These are phyloP conservation scores for Pythium folliculosum DNA, from an alignment of 352 stramenopile genomes.

Conservation along the genomic window DNA sequence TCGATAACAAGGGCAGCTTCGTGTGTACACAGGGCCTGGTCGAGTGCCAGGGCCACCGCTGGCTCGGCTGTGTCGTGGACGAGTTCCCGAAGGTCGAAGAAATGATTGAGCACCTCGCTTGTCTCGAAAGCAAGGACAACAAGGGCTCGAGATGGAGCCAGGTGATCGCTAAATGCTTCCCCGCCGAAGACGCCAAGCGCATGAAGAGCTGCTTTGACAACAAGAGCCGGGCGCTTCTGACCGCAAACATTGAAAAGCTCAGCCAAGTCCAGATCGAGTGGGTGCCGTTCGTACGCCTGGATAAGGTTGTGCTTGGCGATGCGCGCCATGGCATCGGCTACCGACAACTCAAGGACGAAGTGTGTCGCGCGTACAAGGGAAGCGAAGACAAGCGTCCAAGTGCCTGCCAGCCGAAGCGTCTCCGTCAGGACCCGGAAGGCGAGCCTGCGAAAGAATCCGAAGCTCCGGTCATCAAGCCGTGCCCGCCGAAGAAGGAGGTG, in stretches of 20 bases:
- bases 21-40: constrained; percentile 66
- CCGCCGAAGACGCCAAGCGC: constrained; percentile 39
- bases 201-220: constrained; percentile 72
- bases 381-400: constrained; percentile 37
- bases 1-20: constrained; percentile 61
- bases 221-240: constrained; percentile 56
- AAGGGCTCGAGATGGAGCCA: constrained; percentile 68
- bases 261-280: constrained; percentile 55
- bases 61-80: constrained; percentile 74
- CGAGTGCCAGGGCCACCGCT: constrained; percentile 79
- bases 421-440: constrained; percentile 43
- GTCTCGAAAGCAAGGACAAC: constrained; percentile 78
- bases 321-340: constrained; percentile 63
- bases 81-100: constrained; percentile 66
- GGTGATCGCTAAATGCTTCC: constrained; percentile 69
- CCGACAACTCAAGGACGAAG: constrained; percentile 60
- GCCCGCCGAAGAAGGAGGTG: constrained; percentile 63
- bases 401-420: constrained; percentile 62
- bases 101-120: constrained; percentile 65
- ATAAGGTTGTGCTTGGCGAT: constrained; percentile 56
- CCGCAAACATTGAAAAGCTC: constrained; percentile 56
- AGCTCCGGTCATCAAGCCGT: constrained; percentile 61
- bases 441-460: constrained; percentile 38
- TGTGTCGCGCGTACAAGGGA: constrained; percentile 73
- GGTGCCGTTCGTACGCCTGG: constrained; percentile 75